These are phyloP conservation scores for Colletotrichum kahawae DNA, from an alignment of 2,329 filamentous ascomycete genomes.

Conservation along the genomic window DNA sequence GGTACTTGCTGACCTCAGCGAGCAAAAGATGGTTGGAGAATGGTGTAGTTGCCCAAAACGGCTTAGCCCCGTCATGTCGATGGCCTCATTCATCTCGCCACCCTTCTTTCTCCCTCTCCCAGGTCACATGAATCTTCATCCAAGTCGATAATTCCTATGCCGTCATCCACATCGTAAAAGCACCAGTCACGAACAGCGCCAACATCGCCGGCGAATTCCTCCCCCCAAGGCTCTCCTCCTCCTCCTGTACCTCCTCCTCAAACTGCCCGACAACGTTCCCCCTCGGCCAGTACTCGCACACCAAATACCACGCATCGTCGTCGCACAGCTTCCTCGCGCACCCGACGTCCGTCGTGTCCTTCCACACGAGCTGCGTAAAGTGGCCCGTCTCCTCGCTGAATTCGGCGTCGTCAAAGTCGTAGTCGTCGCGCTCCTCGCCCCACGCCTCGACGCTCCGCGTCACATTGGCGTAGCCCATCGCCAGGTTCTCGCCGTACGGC, in stretches of 20 bases:
- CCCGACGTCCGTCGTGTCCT: constrained; percentile 62
- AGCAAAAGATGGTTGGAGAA: not conserved
- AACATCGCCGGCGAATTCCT: not conserved
- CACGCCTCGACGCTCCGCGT: constrained; percentile 67
- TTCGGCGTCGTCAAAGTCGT: constrained; percentile 61
- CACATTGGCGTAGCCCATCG: constrained; percentile 67
- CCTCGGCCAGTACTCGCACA: constrained; percentile 72
- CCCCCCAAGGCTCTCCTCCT: not conserved
- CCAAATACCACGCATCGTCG: constrained; percentile 64
- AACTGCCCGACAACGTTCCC: constrained; percentile 67
- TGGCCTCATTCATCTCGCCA: not conserved
- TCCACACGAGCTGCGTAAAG: constrained; percentile 79
- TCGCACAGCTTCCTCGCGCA: constrained; percentile 43
- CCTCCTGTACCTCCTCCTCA: constrained; percentile 30
- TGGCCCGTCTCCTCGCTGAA: constrained; percentile 69
- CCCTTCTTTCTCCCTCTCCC: not conserved
- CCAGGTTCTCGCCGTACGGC: constrained; percentile 77
- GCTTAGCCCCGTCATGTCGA: not conserved
- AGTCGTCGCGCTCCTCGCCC: constrained; percentile 64
- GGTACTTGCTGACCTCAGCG: not conserved
- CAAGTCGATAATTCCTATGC: not conserved
- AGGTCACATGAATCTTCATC: not conserved
- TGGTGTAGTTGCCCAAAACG: not conserved
- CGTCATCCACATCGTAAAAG: not conserved
- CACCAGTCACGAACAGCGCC: not conserved